phyloP scores from a whole-genome alignment of 768 basidiomycete genomes.

The Panellus pusillus region DNA sequence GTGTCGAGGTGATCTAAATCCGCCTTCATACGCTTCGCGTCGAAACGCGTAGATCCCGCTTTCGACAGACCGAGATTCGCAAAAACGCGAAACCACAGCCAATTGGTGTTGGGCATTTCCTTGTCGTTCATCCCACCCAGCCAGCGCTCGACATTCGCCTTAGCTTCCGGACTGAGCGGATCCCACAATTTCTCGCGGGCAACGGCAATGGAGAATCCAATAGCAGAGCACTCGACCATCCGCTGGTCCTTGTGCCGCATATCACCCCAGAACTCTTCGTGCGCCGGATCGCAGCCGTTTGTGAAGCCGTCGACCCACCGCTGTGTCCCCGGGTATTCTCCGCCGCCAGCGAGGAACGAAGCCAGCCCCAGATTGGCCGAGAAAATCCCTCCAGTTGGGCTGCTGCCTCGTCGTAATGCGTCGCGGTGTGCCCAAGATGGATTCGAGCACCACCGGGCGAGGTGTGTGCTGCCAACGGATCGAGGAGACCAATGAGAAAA shows the following conservation, averaged over 20 bases:
- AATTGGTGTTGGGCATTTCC: constrained; percentile 82
- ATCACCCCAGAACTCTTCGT: constrained; percentile 73
- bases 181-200: constrained; percentile 67
- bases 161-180: constrained; percentile 50
- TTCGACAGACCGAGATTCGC: constrained; percentile 71
- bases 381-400: constrained; percentile 78
- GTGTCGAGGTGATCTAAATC: constrained; percentile 77
- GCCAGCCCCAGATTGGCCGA: constrained; percentile 74
- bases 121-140: constrained; percentile 78
- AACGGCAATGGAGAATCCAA: constrained; percentile 70
- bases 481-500: constrained; percentile 60
- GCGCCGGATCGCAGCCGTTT: constrained; percentile 65
- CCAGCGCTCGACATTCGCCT: constrained; percentile 63
- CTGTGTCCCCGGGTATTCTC: constrained; percentile 53
- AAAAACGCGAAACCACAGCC: constrained; percentile 82
- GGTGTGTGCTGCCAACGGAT: constrained; percentile 67
- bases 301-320: constrained; percentile 68
- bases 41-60: constrained; percentile 57
- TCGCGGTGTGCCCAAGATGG: constrained; percentile 66
- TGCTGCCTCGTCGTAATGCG: constrained; percentile 71
- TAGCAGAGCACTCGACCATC: constrained; percentile 81
- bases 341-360: constrained; percentile 64
- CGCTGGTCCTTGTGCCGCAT: constrained; percentile 76
- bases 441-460: constrained; percentile 73
- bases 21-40: constrained; percentile 63